phyloP scores from a whole-genome alignment of 106 monocot genomes.

The Dendrobium nobile region DNA sequence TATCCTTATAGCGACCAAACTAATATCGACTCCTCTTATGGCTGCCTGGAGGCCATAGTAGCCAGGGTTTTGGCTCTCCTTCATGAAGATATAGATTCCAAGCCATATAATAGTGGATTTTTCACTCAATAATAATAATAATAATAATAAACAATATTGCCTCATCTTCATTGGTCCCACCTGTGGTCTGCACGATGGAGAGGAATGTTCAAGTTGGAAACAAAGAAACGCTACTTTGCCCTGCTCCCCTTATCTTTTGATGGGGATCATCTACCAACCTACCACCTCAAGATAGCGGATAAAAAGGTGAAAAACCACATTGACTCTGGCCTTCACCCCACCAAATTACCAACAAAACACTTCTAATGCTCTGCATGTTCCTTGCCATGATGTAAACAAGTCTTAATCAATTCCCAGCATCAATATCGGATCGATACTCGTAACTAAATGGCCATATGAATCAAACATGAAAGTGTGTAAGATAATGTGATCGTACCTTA shows the following conservation, averaged over 20 bases:
- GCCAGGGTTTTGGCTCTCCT: no score
- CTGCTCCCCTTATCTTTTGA: neutral
- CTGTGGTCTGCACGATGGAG: neutral
- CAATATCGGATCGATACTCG: neutral
- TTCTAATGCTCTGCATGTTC: no score
- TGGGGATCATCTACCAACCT: neutral
- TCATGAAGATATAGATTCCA: no score
- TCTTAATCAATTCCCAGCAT: no score
- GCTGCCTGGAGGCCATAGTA: no score
- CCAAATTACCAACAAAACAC: neutral
- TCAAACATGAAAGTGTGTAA: no score
- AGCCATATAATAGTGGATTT: no score
- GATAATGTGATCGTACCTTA: no score
- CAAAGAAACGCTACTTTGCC: neutral
- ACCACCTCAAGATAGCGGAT: neutral
- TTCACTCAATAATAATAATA: no score
- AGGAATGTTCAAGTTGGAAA: neutral
- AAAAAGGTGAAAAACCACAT: neutral
- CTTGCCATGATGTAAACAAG: no score
- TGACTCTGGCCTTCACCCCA: neutral
- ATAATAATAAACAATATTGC: neutral
- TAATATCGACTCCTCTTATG: neutral
- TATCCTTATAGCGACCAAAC: neutral
- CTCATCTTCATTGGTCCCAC: neutral
- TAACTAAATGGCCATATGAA: neutral